phyloP scores from a whole-genome alignment of 2,329 filamentous ascomycete species.

The Scortechinia acanthostroma region DNA sequence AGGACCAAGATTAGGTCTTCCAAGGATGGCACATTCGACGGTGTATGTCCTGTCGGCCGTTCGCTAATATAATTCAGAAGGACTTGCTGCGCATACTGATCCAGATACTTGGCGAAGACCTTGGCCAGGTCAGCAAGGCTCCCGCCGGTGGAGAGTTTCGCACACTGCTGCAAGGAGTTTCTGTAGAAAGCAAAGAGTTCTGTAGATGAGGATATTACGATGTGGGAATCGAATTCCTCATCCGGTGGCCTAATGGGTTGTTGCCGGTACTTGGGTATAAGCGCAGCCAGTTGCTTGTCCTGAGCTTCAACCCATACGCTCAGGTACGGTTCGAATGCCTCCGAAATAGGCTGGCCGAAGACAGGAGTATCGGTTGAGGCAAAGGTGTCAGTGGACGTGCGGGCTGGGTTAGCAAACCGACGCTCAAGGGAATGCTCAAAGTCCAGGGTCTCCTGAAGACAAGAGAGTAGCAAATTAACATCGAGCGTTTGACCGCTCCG shows the following conservation, averaged over 20 bases:
- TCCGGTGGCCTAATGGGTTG: conserved; percentile 75
- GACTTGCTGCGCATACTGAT: conserved; percentile 91
- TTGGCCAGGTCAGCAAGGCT: conserved; percentile 77
- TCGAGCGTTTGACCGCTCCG: conserved; percentile 72
- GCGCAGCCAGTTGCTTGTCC: conserved; percentile 74
- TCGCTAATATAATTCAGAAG: conserved; percentile 64
- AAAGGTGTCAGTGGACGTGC: conserved; percentile 83
- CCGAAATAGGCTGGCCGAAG: conserved; percentile 86
- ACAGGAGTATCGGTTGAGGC: conserved; percentile 70
- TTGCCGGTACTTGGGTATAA: conserved; percentile 81
- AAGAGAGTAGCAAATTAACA: conserved; percentile 80
- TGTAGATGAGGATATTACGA: conserved; percentile 87
- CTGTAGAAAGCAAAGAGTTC: conserved; percentile 98
- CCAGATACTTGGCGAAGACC: conserved; percentile 84
- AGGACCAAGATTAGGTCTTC: conserved; percentile 80
- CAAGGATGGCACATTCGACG: conserved; percentile 30
- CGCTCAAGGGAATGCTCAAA: conserved; percentile 89
- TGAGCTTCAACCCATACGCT: conserved; percentile 96
- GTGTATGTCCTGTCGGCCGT: conserved; percentile 33
- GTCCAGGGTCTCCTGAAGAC: conserved; percentile 89
- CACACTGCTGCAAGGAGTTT: conserved; percentile 83
- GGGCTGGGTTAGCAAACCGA: conserved; percentile 68
- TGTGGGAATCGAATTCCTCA: conserved; percentile 85
- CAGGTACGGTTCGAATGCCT: conserved; percentile 93
- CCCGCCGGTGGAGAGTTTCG: conserved; percentile 87